These are phyloP conservation scores for Coniochaeta hoffmannii DNA, from an alignment of 2,329 filamentous ascomycete species.

Conservation along the genomic window DNA sequence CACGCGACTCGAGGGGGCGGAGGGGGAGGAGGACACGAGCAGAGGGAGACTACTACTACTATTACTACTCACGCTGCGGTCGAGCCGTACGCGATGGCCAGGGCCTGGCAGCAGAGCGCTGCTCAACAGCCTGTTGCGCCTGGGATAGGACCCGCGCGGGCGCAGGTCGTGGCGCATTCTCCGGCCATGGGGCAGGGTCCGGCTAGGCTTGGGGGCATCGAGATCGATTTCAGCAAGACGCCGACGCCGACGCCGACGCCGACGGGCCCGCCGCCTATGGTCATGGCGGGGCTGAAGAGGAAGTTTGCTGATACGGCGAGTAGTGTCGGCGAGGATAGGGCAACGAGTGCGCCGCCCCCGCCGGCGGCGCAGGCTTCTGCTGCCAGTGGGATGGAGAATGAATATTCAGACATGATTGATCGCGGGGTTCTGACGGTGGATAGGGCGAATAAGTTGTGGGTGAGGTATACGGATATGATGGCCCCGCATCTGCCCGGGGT, in stretches of 20 bases:
- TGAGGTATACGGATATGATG: constrained; percentile 53
- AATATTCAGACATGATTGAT: constrained; percentile 46
- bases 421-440: constrained; percentile 50
- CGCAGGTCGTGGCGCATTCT: not conserved
- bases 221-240: not conserved
- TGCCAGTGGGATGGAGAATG: constrained; percentile 13
- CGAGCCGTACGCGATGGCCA: not conserved
- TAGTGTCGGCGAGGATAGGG: constrained; percentile 8
- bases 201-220: not conserved
- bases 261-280: constrained; percentile 12
- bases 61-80: not conserved
- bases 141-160: not conserved
- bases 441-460: constrained; percentile 46
- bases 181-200: not conserved
- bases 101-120: not conserved
- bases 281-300: constrained; percentile 30
- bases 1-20: constrained; percentile 40
- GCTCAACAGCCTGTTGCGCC: not conserved
- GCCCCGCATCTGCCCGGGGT: constrained; percentile 54
- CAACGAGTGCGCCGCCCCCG: constrained; percentile 10
- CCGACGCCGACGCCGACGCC: not conserved
- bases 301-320: constrained; percentile 26
- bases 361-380: constrained; percentile 5
- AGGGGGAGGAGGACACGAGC: not conserved
- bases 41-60: too few relatives aligned